Conservation (phyloP, 176 grass and related monocot genomes). For the Calamus simplicifolius region DNA sequence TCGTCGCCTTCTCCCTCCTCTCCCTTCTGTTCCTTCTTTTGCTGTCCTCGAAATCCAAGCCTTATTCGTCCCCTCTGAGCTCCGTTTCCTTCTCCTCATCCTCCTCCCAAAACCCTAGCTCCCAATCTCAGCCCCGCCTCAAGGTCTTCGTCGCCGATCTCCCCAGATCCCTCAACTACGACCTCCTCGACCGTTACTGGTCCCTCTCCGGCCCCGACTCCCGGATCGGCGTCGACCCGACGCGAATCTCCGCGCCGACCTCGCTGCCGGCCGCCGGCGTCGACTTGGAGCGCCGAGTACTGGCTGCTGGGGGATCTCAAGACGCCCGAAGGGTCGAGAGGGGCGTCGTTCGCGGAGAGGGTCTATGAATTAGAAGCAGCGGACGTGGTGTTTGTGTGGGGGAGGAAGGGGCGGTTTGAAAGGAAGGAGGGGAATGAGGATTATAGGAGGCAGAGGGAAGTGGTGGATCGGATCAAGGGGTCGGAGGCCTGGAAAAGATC, state of each 20-base stretch:
- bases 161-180: conserved; percentile 65
- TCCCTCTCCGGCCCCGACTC: conserved; percentile 53
- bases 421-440: conserved; percentile 55
- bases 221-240: conserved; percentile 52
- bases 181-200: conserved; percentile 83
- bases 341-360: conserved; percentile 23
- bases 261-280: conserved; percentile 11
- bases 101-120: conserved; percentile 7
- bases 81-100: conserved; percentile 33
- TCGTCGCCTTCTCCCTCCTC: conserved; percentile 3
- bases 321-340: conserved; percentile 3
- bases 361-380: conserved; percentile 47
- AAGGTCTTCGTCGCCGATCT: conserved; percentile 73
- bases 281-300: conserved; percentile 55
- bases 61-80: conserved; percentile 17
- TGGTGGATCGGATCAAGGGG: conserved; percentile 48
- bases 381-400: conserved; percentile 91
- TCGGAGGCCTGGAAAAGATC: conserved; percentile 69
- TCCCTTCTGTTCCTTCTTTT: conserved; percentile 12
- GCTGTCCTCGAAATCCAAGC: conserved; percentile 17
- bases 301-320: conserved; percentile 71
- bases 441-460: conserved; percentile 68
- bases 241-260: conserved; percentile 12
- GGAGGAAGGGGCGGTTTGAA: conserved; percentile 54
- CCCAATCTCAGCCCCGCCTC: conserved; percentile 21